Base-by-base conservation (phyloP, 2,329 filamentous ascomycete species). In the Fusarium protoensiforme region DNA sequence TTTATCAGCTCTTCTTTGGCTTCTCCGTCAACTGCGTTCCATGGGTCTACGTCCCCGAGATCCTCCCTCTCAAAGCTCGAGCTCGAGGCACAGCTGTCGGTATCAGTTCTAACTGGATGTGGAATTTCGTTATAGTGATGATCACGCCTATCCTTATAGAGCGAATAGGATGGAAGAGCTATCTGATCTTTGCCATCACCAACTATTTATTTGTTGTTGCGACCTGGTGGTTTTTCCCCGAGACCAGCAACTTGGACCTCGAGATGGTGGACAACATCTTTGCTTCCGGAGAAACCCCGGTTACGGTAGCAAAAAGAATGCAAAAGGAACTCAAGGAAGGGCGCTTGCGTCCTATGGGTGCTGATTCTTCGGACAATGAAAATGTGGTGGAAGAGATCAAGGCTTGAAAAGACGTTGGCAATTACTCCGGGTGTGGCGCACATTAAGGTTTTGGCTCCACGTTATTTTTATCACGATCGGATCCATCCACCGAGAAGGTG, bases 11-110 rank as follows among this genome's bases (percentile, higher is more conserved):
- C 20, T 39, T 72, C 58, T 72, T 72, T 20, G 70, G 70, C 8
- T 68, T 71, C 61, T 68, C 64, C 22, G 60, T 71, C 57, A 71
- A 72, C 61, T 68, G 64, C 3, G 67, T 72, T 22, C 70, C 70
- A 18, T 72, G 69, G 69, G 67, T 69, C 18, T 72, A 72, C 41
- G 69, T 70, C 20, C 69, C 69, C 6, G 69, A 72, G 35, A 70
- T 72, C 38, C 61, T 72, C 13, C 69, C 69, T 7, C 64, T 72
- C 38, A 69, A 72, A 39, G 69, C 69, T 5, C 60, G 69, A 27
- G 54, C 69, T 14, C 60, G 63, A 8, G 69, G 69, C 10, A 72
- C 67, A 7, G 67, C 67, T 0, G 24, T 72, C 14, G 67, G 64
- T 0, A 70, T 70, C 13, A 65, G 43, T 13, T 56, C 41, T 0